These are phyloP conservation scores for Termitomyces sp. DNA, from an alignment of 768 basidiomycete species.

Conservation along the genomic window DNA sequence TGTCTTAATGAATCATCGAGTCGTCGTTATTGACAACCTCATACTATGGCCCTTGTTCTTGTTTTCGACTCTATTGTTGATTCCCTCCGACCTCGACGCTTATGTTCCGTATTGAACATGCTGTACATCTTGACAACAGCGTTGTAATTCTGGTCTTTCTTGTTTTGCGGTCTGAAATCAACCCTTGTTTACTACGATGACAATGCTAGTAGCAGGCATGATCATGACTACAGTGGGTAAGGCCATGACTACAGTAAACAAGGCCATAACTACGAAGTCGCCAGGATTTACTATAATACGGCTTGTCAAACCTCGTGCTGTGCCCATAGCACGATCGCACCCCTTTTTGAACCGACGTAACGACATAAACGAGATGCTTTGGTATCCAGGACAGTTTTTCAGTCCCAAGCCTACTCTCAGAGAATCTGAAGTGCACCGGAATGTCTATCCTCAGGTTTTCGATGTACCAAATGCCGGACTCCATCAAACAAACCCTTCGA, in stretches of 20 bases:
- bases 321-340: neutral
- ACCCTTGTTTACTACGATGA: neutral
- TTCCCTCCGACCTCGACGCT: neutral
- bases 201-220: neutral
- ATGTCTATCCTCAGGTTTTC: neutral
- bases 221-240: too few relatives aligned
- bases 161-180: conserved; percentile 1
- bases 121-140: conserved; percentile 4
- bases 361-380: neutral
- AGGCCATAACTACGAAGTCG: conserved; percentile 4
- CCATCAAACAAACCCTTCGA: neutral
- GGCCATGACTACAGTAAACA: too few relatives aligned
- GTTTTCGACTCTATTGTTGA: conserved; percentile 2
- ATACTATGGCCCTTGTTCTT: conserved; percentile 3
- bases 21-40: neutral
- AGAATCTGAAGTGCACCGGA: neutral
- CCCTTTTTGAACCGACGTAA: neutral
- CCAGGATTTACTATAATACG: neutral
- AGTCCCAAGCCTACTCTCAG: neutral
- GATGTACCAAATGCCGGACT: too few relatives aligned
- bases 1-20: neutral
- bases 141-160: neutral
- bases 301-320: neutral
- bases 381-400: neutral
- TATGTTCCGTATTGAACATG: neutral